These are phyloP conservation scores for Triticum monococcum DNA, from an alignment of 176 grass and related monocot genomes.

Conservation along the genomic window DNA sequence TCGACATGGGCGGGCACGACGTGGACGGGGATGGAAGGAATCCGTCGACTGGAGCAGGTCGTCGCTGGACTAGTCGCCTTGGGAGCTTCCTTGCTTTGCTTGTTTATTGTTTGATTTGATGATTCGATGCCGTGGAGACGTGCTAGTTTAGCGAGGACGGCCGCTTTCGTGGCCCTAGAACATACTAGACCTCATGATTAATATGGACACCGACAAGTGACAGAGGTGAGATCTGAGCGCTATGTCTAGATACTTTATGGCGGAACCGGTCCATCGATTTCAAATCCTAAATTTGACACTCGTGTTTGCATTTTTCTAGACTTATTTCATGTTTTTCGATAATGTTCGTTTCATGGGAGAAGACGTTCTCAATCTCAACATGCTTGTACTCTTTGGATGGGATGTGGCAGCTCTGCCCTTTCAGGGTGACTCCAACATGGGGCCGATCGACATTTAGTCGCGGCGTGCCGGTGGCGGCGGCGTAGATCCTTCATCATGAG, in stretches of 20 bases:
- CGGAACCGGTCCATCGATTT: too few species aligned
- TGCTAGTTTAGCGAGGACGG: background rate
- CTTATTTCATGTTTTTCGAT: too few species aligned
- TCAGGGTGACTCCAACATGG: too few species aligned
- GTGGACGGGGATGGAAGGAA: background rate
- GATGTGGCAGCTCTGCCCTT: too few species aligned
- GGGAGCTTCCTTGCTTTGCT: background rate
- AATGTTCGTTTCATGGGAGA: fast-evolving
- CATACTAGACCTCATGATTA: background rate
- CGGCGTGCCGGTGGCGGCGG: too few species aligned
- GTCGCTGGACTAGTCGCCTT: background rate
- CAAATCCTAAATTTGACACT: too few species aligned
- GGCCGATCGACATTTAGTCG: too few species aligned
- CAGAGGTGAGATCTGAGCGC: background rate
- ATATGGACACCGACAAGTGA: background rate
- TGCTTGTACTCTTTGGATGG: too few species aligned
- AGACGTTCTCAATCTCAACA: too few species aligned
- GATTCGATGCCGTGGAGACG: background rate
- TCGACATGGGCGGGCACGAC: background rate
- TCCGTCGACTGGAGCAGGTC: background rate
- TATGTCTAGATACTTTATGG: too few species aligned
- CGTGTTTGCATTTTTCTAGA: too few species aligned
- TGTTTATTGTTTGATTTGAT: background rate
- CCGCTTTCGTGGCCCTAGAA: background rate
- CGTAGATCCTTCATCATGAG: too few species aligned